phyloP scores from a whole-genome alignment of 441 rosid genomes.

The Eruca vesicaria region DNA sequence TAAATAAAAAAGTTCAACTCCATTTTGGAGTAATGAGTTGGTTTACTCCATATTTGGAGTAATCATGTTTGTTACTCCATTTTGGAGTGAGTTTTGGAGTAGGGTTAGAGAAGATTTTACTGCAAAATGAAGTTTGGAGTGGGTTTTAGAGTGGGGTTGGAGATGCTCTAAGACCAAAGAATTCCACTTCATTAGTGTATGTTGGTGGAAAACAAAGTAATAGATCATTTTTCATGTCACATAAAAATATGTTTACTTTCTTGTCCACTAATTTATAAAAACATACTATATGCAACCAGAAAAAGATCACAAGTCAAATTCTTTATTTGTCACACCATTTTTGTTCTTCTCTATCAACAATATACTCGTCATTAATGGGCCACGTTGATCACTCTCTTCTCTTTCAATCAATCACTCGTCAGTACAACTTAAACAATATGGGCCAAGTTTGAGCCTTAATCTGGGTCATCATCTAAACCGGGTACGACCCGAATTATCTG shows the following conservation, averaged over 20 bases:
- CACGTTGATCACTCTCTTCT: background rate
- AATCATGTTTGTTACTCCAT: too few relatives aligned
- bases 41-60: too few relatives aligned
- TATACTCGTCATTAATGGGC: background rate
- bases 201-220: background rate
- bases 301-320: background rate
- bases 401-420: background rate
- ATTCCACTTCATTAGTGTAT: background rate
- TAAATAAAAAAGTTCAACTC: too few relatives aligned
- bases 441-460: constrained; percentile 2
- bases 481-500: too few relatives aligned
- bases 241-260: background rate
- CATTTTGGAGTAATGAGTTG: too few relatives aligned
- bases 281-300: background rate
- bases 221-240: background rate
- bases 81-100: too few relatives aligned
- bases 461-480: background rate
- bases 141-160: too few relatives aligned
- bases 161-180: background rate
- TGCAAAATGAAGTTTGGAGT: too few relatives aligned
- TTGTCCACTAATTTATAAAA: background rate
- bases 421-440: background rate
- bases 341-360: background rate
- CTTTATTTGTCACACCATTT: background rate
- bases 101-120: too few relatives aligned